Evolutionary conservation across 2,329 filamentous ascomycete species (phyloP), one percentile per base, ranked within the genome.

Genomic region (Teratosphaeria zuluensis): DNA sequence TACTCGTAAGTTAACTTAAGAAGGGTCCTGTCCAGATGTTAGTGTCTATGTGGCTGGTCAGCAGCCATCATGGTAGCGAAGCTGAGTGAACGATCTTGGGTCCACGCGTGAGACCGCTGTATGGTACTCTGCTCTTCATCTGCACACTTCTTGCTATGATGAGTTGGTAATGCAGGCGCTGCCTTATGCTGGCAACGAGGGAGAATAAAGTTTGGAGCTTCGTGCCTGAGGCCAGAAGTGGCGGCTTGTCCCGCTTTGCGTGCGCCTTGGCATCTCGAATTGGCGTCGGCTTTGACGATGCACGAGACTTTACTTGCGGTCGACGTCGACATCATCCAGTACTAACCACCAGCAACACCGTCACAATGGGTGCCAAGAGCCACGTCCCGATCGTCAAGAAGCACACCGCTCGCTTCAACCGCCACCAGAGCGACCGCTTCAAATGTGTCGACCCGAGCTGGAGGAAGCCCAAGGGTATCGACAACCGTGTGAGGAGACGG

Each of bases 381-480:
- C 94, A 97, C 82, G 86, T 97, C 77, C 88, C 92, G 76, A 99
- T 99, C 85, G 90, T 99, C 77, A 99, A 99, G 90, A 99, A 99
- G 91, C 91, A 91, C 95, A 91, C 88, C 76, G 90, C 92, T 85
- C 85, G 83, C 82, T 99, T 97, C 88, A 86, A 85, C 81, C 89
- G 94, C 78, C 94, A 99, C 83, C 94, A 99, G 87, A 89, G 85
- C 80, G 94, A 97, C 81, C 87, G 87, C 77, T 99, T 95, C 84
- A 96, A 87, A 83, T 87, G 94, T 77, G 87, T 97, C 71, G 87
- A 84, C 76, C 77, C 88, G 70, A 87, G 85, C 84, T 99, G 94
- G 94, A 89, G 94, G 82, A 99, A 97, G 86, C 94, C 94, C 71
- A 99, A 99, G 90, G 94, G 94, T 90, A 99, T 99, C 80, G 94